Base-by-base conservation (phyloP, 1,284 basidiomycete genomes). In the Athelia sp. region DNA sequence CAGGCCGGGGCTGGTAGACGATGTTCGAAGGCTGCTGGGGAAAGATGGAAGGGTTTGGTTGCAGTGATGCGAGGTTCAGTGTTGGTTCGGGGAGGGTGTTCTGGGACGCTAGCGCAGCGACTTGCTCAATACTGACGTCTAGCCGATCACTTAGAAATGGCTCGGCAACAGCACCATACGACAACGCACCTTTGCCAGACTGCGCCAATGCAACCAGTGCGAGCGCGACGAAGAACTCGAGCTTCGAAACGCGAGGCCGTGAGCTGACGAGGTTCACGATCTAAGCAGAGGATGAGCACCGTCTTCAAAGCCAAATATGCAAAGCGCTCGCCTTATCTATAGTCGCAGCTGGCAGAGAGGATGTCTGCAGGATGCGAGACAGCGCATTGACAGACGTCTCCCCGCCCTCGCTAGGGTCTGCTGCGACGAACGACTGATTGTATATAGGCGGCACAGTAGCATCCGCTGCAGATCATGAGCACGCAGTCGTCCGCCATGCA, bases 181-280 rank as follows among this genome's bases (percentile, higher is more conserved):
- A 34, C 38, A 47, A 53, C 62, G 24, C 52, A 87, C 89, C 87
- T 78, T 85, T 85, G 13, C 81, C 84, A 2, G 78, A 70, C 65
- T 93, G 93, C n/a, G 90, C 90, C 18, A 93, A 71, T 4, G 90
- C 90, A 47, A 90, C 89, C 14, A 96, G 75, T 10, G 90, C 91
- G 17, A 96, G 67, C 14, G 92, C 87, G 23, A 93, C 87, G 64
- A 90, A 94, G 70, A 94, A 93, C 61, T 95, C 92, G 50, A 86
- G 78, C 56, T 82, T 88, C 10, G 89, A 89, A 40, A 95, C 86
- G 34, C 87, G 75, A 23, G 87, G 76, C 51, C 79, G 75, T 31
- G 83, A 82, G 67, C 85, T 90, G 46, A 89, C 88, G 29, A 92
- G 72, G 63, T 84, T 90, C 47, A 93, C 84, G 56, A 93, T 92